Evolutionary conservation across 169 alveolate species (phyloP).

Genomic region (Perkinsus olseni): DNA sequence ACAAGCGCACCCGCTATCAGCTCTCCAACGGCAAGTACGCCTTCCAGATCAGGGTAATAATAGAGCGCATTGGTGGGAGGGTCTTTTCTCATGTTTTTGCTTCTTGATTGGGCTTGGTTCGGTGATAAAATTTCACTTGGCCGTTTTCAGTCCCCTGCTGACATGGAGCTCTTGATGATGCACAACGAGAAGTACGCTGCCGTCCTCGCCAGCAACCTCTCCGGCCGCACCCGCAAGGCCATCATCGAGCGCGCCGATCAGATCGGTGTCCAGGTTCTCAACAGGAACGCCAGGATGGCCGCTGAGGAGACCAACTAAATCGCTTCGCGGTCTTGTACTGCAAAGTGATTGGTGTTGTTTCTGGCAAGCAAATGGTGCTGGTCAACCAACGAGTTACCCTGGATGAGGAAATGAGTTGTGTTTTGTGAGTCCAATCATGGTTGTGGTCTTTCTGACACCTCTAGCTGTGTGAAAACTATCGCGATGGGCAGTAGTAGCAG

Average conservation of each 20-base stretch:
- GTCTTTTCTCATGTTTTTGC: too few species aligned
- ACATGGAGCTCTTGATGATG: constrained; percentile 87
- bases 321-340: neutral
- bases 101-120: too few species aligned
- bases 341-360: neutral
- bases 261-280: constrained; percentile 79
- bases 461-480: neutral
- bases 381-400: constrained; percentile 3
- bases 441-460: neutral
- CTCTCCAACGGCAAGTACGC: constrained; percentile 85
- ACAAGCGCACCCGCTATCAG: constrained; percentile 81
- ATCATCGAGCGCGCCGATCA: constrained; percentile 88
- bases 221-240: constrained; percentile 79
- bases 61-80: too few species aligned
- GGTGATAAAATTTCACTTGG: neutral
- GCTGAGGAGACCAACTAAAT: neutral
- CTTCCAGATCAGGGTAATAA: constrained; percentile 64
- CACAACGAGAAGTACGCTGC: constrained; percentile 87
- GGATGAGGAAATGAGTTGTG: neutral
- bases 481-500: too few species aligned
- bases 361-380: neutral
- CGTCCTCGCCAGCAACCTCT: constrained; percentile 83
- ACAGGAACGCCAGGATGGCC: constrained; percentile 66
- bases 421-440: neutral
- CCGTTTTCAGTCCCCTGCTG: constrained; percentile 48